Evolutionary conservation across 2,329 filamentous ascomycete genomes (phyloP).

Genomic region (Calonectria pauciramosa): DNA sequence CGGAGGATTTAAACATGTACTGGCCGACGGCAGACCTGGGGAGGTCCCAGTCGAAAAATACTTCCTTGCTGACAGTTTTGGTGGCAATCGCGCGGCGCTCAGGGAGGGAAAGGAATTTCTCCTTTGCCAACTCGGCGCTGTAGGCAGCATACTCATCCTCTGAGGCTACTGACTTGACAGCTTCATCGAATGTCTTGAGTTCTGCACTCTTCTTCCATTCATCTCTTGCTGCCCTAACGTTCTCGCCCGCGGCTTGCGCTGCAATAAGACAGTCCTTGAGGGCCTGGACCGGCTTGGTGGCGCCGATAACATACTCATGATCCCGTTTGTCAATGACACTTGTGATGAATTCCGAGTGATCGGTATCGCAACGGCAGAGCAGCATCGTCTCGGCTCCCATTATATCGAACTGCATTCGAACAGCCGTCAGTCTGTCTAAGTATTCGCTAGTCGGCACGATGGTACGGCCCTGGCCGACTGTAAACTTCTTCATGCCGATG

Average conservation of each 20-base stretch:
- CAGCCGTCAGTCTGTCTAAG: slow-evolving; percentile 50
- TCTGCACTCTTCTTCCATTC: slow-evolving; percentile 50
- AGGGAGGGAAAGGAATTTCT: slow-evolving; percentile 28
- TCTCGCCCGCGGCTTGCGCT: slow-evolving; percentile 40
- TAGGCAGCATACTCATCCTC: slow-evolving; percentile 47
- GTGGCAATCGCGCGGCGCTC: slow-evolving; percentile 36
- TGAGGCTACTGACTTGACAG: slow-evolving; percentile 45
- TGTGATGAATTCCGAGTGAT: slow-evolving; percentile 55
- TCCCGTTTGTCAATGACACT: slow-evolving; percentile 53
- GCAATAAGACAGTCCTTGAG: background rate
- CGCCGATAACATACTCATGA: slow-evolving; percentile 55
- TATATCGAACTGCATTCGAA: slow-evolving; percentile 56
- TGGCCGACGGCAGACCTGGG: slow-evolving; percentile 51
- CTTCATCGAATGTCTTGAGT: slow-evolving; percentile 52
- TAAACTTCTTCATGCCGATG: slow-evolving; percentile 60
- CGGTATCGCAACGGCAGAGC: slow-evolving; percentile 54
- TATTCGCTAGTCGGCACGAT: slow-evolving; percentile 57
- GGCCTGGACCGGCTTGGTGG: slow-evolving; percentile 46
- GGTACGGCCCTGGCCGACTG: slow-evolving; percentile 55
- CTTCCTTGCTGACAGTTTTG: slow-evolving; percentile 39
- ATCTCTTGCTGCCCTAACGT: slow-evolving; percentile 43
- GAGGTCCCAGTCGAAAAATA: slow-evolving; percentile 54
- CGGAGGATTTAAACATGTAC: slow-evolving; percentile 50
- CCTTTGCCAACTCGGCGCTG: background rate
- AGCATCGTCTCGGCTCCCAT: slow-evolving; percentile 56